These are phyloP conservation scores for Beauveria sp. DNA, from an alignment of 2,329 filamentous ascomycete species.

Conservation along the genomic window DNA sequence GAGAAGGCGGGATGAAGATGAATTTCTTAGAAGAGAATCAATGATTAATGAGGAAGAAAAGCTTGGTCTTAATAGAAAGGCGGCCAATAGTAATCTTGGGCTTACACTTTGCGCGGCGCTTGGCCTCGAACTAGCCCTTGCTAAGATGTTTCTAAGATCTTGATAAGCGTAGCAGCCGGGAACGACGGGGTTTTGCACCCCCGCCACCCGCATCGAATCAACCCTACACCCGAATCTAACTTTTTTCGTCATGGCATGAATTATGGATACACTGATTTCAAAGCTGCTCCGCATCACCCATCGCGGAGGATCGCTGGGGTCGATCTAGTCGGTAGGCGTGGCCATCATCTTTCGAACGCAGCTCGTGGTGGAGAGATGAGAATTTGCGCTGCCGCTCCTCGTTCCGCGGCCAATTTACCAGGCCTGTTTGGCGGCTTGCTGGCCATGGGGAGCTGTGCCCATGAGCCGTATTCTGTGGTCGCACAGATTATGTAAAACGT, in stretches of 20 bases:
- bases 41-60: neutral
- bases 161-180: neutral
- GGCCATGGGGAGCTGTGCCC: too few species aligned
- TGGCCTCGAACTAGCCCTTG: neutral
- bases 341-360: slow-evolving; percentile 8
- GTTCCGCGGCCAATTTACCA: too few species aligned
- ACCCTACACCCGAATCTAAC: too few species aligned
- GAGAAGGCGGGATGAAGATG: neutral
- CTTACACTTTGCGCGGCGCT: neutral
- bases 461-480: too few species aligned
- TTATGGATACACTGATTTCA: neutral
- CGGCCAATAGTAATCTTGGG: neutral
- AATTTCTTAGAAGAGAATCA: neutral
- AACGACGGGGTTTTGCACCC: neutral
- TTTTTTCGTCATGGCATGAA: neutral
- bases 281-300: neutral
- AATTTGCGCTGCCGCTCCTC: too few species aligned
- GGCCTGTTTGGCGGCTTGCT: too few species aligned
- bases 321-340: neutral
- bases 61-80: neutral
- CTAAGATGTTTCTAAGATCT: slow-evolving; percentile 7
- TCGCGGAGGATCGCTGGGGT: neutral
- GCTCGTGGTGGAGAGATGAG: neutral
- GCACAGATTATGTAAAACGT: too few species aligned
- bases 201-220: neutral